Percentiles rank a stretch among this genome's conserved stretches.
These are phyloP conservation scores for Nemania sp. DNA, from an alignment of 2,329 filamentous ascomycete genomes.

Conservation along the genomic window DNA sequence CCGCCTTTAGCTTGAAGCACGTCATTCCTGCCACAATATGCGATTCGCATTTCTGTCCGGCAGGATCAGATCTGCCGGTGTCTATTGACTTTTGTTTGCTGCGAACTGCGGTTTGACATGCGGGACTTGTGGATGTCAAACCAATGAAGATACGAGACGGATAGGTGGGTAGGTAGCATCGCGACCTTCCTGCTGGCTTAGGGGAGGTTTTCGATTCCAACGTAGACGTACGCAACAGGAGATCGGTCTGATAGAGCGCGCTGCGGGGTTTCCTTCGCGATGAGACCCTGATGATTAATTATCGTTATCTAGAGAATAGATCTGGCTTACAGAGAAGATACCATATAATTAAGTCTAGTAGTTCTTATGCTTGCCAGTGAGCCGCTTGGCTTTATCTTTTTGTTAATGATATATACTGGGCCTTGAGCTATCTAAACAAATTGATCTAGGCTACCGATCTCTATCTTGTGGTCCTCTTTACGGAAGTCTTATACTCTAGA, in stretches of 20 bases:
- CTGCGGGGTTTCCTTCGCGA: background rate
- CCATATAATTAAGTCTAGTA: too few species aligned
- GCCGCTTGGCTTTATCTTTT: too few species aligned
- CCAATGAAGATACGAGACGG: too few species aligned
- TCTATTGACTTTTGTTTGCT: constrained; percentile 2
- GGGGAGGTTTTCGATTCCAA: background rate
- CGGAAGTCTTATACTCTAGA: too few species aligned
- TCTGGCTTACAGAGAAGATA: too few species aligned
- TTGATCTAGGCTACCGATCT: too few species aligned
- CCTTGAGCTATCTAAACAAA: too few species aligned
- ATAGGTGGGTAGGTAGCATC: too few species aligned
- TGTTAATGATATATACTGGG: too few species aligned
- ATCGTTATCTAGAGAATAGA: too few species aligned
- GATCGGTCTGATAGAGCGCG: background rate
- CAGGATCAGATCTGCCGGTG: constrained; percentile 3
- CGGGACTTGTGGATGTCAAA: constrained; percentile 7
- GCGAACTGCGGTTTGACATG: background rate
- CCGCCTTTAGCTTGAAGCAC: constrained; percentile 20
- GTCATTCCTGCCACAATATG: constrained; percentile 18
- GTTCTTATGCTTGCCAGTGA: too few species aligned
- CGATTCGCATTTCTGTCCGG: constrained; percentile 11
- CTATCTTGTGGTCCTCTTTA: too few species aligned
- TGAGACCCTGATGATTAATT: background rate
- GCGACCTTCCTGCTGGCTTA: background rate
- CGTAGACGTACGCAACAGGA: background rate